phyloP scores from a whole-genome alignment of 2,329 filamentous ascomycete genomes.

The Dendryphion nanum region DNA sequence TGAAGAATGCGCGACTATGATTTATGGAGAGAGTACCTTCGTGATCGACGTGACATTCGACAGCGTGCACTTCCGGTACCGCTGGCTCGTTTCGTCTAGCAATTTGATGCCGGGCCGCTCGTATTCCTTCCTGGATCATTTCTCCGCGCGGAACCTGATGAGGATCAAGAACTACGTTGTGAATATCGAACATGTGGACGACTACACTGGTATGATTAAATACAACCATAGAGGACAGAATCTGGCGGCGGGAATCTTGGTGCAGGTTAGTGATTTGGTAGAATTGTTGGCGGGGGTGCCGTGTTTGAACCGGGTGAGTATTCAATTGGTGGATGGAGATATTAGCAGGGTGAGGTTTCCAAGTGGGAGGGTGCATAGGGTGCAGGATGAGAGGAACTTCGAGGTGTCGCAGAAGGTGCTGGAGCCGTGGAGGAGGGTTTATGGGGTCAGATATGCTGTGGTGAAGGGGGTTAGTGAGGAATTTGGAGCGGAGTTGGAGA shows the following conservation, averaged over 20 bases:
- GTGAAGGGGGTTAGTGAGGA: constrained; percentile 42
- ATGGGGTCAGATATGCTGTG: constrained; percentile 34
- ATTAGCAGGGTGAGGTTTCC: constrained; percentile 26
- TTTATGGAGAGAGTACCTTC: constrained; percentile 50
- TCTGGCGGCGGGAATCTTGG: constrained; percentile 42
- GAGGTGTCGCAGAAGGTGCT: constrained; percentile 42
- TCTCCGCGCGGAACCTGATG: constrained; percentile 42
- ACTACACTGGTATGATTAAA: constrained; percentile 53
- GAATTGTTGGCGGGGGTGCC: constrained; percentile 30
- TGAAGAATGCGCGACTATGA: constrained; percentile 44
- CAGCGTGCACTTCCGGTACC: constrained; percentile 44
- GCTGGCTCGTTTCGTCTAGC: constrained; percentile 42
- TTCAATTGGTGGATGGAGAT: constrained; percentile 32
- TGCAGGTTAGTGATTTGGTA: constrained; percentile 43
- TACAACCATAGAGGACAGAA: constrained; percentile 49
- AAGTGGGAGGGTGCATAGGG: constrained; percentile 31
- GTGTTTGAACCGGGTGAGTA: constrained; percentile 23
- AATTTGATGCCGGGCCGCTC: constrained; percentile 42
- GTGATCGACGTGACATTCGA: constrained; percentile 46
- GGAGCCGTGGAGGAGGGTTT: constrained; percentile 40
- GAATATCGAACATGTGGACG: constrained; percentile 48
- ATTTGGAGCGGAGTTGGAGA: constrained; percentile 35
- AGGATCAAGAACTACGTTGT: constrained; percentile 44
- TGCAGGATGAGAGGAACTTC: constrained; percentile 32
- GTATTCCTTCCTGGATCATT: constrained; percentile 43